Evolutionary conservation across 2,329 filamentous ascomycete genomes (phyloP), one percentile per base, ranked within the genome.

Genomic region (Apiospora saccharicola): DNA sequence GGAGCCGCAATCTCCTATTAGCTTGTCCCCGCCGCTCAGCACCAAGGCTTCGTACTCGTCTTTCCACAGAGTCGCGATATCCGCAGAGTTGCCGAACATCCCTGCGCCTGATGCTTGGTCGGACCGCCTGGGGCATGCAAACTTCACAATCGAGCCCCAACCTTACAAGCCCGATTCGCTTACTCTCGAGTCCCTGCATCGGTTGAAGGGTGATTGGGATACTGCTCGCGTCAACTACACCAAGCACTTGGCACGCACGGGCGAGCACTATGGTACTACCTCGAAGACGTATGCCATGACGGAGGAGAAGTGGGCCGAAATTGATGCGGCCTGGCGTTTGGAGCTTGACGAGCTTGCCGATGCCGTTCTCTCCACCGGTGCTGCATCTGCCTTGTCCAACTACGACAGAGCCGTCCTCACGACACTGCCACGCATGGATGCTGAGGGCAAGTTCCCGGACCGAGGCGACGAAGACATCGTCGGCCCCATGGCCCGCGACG

Each of bases 391-490:
- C 79, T 77, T 82, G 74, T 80, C 85, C 75, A 82, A 87, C 73
- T 82, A 89, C 57, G 87, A 88, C 71, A 88, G 90, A 71, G 83
- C 88, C 72, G 85, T 91, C 43, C 86, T 92, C 57, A 89, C 89
- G 73, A 90, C 89, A 72, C 90, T 95, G 75, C 92, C 93, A 0
- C 87, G 89, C 37, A 89, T 95, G 76, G 91, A 93, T 79, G 86
- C 92, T 79, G 88, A 93, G 74, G 92, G 93, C 79, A 98, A 98
- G 82, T 98, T 98, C 78, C 95, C 95, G 34, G 91, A 92, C 77
- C 89, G 96, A 44, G 95, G 95, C 70, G 95, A 98, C 78, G 92
- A 95, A 77, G 95, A 97, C 81, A 97, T 98, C 80, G 94, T 98
- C 64, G 95, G 95, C 1, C 95, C 95, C 8, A 98, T 98, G 95